Evolutionary conservation across 495 filamentous ascomycete genomes (phyloP).

Genomic region (Penicillium paxilli): DNA sequence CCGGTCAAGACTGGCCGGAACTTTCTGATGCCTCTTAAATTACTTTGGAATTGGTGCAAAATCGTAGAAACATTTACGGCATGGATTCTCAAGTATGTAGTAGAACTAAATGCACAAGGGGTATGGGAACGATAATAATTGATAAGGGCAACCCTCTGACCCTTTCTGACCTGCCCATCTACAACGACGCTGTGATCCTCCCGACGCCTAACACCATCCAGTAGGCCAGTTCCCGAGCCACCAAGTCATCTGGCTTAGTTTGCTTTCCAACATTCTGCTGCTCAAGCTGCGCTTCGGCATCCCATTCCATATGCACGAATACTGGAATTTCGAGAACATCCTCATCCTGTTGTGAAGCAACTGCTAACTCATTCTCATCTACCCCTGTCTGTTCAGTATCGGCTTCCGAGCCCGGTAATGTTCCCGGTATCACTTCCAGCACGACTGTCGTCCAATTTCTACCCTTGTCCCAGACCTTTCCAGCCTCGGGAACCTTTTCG

Average conservation of each 20-base stretch:
- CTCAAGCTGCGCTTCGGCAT: constrained; percentile 72
- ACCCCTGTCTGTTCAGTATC: constrained; percentile 18
- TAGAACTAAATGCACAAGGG: constrained; percentile 8
- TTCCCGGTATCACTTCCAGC: constrained; percentile 81
- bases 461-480: constrained; percentile 92
- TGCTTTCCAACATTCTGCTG: constrained; percentile 53
- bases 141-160: constrained; percentile 3
- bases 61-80: neutral
- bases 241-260: constrained; percentile 45
- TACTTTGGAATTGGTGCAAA: neutral
- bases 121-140: constrained; percentile 14
- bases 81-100: constrained; percentile 6
- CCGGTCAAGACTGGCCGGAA: no score
- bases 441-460: constrained; percentile 95
- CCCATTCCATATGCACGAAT: constrained; percentile 90
- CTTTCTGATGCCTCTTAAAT: neutral
- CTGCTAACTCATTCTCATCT: constrained; percentile 19
- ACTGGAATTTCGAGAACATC: constrained; percentile 94
- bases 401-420: constrained; percentile 33
- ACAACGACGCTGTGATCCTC: constrained; percentile 51
- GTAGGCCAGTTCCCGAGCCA: constrained; percentile 83
- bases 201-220: constrained; percentile 93
- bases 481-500: constrained; percentile 74
- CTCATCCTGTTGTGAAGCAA: constrained; percentile 64
- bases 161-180: constrained; percentile 2